Conservation (phyloP, 2,329 filamentous ascomycete species). For the Diaporthe aspalathi region DNA sequence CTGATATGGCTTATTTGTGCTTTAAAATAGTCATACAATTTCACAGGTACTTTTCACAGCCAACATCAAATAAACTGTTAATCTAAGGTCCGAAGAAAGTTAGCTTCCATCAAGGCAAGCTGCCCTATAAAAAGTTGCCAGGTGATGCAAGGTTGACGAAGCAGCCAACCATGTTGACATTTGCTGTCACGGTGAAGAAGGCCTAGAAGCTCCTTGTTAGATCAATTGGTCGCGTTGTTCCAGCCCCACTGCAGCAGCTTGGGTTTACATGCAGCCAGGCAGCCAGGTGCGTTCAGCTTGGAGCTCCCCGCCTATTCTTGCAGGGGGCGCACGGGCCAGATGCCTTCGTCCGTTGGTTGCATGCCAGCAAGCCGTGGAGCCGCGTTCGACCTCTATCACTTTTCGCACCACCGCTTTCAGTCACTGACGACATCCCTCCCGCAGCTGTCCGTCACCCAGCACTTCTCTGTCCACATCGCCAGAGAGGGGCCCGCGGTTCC, state of each 20-base stretch:
- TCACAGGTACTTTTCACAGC: neutral
- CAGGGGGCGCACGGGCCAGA: conserved; percentile 4
- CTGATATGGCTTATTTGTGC: neutral
- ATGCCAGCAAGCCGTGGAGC: conserved; percentile 36
- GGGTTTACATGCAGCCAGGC: neutral
- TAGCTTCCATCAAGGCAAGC: neutral
- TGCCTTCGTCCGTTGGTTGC: neutral
- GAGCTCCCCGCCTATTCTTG: neutral
- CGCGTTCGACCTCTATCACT: conserved; percentile 50
- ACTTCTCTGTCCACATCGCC: conserved; percentile 9
- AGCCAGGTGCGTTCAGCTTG: neutral
- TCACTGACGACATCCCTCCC: neutral
- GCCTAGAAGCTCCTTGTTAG: neutral
- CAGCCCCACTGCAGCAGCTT: neutral
- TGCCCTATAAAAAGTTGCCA: neutral
- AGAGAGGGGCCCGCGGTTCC: neutral
- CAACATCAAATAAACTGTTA: neutral
- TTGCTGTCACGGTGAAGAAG: neutral
- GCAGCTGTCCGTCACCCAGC: neutral
- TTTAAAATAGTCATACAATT: neutral
- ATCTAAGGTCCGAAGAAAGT: neutral
- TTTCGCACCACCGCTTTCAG: conserved; percentile 44
- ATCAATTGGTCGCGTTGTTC: neutral
- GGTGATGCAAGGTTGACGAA: no score
- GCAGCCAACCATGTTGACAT: neutral